Evolutionary conservation across 2,329 filamentous ascomycete species (phyloP), one percentile per base, ranked within the genome.

Genomic region (Aphanocladium album): DNA sequence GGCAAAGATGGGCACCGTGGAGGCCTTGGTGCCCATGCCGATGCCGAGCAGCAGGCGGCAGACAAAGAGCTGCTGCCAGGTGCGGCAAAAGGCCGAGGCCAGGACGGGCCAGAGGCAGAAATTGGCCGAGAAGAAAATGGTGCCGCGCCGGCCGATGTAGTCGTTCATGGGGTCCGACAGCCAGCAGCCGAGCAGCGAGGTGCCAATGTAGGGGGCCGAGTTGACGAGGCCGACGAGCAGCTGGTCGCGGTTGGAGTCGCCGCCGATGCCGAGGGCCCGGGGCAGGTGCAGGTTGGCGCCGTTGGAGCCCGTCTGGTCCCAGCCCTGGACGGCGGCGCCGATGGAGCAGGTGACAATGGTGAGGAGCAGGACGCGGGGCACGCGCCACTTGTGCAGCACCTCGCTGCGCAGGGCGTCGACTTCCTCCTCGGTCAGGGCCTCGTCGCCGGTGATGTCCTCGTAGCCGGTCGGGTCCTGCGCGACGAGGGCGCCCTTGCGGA

Each of bases 11-110:
- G 90, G 89, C 1, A 91, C 88, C 9, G 84, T 88, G 0, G 85
- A 84, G n/a, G 86, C 85, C 70, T 92, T 92, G 21, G 87, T 81
- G 30, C 89, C 89, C 77, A 93, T 91, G 1, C 88, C 89, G 50
- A 95, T 83, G 11, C 91, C 91, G 63, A 93, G 82, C 14, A 89
- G 79, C 63, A 93, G 83, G 45, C 91, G 86, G 53, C 85, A 87
- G 45, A 84, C 79, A 62, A 95, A 81, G 65, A 92, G 83, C 67
- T 90, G 83, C 70, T 79, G 80, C 89, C 90, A 93, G 0, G 82
- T 86, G 62, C 89, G 83, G 58, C 86, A 84, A 64, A 91, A 89
- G 0, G 84, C 89, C 57, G 83, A 85, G 17, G 86, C 88, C 64
- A 92, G 83, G 2, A 88, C 85, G 2, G 88, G 80, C 69, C 89